Base-by-base conservation (phyloP, 1,284 basidiomycete species). In the Leccinum glutinopallens region DNA sequence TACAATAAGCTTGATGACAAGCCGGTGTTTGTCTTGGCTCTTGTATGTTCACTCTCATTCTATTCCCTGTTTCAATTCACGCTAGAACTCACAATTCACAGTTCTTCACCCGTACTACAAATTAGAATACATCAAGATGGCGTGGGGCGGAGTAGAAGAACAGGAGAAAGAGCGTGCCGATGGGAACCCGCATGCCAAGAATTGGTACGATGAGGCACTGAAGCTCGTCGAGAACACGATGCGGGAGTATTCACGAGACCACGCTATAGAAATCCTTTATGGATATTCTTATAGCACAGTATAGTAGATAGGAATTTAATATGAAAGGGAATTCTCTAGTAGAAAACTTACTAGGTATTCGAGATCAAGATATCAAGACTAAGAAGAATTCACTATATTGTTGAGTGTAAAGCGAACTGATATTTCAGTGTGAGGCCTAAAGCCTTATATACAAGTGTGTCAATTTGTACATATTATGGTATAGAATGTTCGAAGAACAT, bases 1-100 rank as follows among this genome's bases (percentile, higher is more conserved):
- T 51, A 51, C 46, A 51, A 51, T 10, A 51, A 51, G 46, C 46
- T 22, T 51, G 46, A 51, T 51, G n/a, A 51, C 12, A 51, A 51
- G 46, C 46, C 3, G 6, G 46, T 51, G 19, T 51, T 22, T 22
- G 13, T 51, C 46, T 22, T 51, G 19, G 46, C 46, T 22, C 46
- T 54, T 0, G 5, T 54, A 54, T 5, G 4, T 54, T 54, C 6
- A 53, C 22, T 22, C 22, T 53, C 5, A 7, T 53, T 53, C 39
- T 41, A 41, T 41, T 41, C 39, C 15, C 39, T 25, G 12, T 53
- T 41, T 41, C 6, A 7, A 53, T 53, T 53, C 51, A 53, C 4
- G 12, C 51, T 8, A 3, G 12, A 29, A 10, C 51, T 53, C 12
- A 53, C 22, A 53, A 53, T 53, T 53, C 22, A 53, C 12, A 54